Evolutionary conservation across 129 eudicot species (phyloP), one percentile per base, ranked within the genome.

Genomic region (Helichrysum umbraculigerum): DNA sequence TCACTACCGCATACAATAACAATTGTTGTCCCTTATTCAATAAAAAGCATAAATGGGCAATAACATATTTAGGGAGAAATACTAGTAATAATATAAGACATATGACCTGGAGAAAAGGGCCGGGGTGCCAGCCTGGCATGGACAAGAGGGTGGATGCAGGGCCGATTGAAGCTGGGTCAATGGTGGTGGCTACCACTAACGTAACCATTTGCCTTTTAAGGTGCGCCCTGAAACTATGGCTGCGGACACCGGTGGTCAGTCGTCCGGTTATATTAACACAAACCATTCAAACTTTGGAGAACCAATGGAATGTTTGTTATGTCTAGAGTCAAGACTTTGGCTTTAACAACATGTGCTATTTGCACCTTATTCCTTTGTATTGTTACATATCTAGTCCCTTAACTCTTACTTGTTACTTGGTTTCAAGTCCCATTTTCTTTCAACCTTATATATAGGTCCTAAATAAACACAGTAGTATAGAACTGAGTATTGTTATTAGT

Each of bases 111-210:
- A 89, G 70, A 56, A 76, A 65, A 28, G 90, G 92, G 34, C 92
- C 90, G 74, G 96, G 92, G 76, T 85, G 83, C 96, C 96, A 90
- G 14, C 83, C 90, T 4, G 96, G 92, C 96, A 90, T 90, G 70
- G 96, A 76, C 34, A 90, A 71, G 54, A 90, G 92, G 70, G 96
- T 87, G 51, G 92, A 85, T 54, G 96, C 92, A 2, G 96, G 96
- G 62, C 92, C 92, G 22, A 85, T 81, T 28, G 96, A 90, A 19
- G 96, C 96, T 15, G 96, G 92, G 74, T 90, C 96, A n/a, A 42
- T 42, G 80, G 96, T 83, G 84, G 92, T 87, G 8, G 96, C 84
- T 39, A 90, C 90, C 59, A 90, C 86, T 56, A 90, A 74, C 4
- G 87, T 87, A 82, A 89, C 96, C 96, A 87, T 89, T 12, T 3